These are phyloP conservation scores for Adansonia gregorii DNA, from an alignment of 441 rosid genomes.

Conservation along the genomic window DNA sequence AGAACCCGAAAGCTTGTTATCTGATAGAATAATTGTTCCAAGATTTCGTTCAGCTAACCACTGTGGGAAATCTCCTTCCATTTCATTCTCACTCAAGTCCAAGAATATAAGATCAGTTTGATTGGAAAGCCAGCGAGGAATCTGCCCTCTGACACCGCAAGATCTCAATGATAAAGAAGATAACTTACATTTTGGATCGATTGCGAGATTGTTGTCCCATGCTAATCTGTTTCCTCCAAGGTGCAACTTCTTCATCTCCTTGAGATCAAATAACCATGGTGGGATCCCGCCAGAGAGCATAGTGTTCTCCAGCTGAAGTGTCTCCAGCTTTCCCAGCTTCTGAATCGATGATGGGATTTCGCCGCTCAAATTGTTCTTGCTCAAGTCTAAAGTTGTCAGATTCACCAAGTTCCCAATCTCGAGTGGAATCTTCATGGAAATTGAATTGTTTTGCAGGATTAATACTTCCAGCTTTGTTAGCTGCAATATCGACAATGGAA, in stretches of 20 bases:
- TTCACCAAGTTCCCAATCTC: slow-evolving; percentile 32
- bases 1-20: slow-evolving; percentile 40
- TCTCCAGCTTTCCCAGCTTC: slow-evolving; percentile 22
- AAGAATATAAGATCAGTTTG: slow-evolving; percentile 30
- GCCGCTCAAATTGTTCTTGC: neutral
- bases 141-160: slow-evolving; percentile 35
- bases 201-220: slow-evolving; percentile 29
- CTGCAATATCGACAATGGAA: slow-evolving; percentile 34
- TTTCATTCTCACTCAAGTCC: slow-evolving; percentile 42
- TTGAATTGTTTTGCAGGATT: slow-evolving; percentile 20
- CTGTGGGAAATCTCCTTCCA: slow-evolving; percentile 38
- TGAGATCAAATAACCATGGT: slow-evolving; percentile 29
- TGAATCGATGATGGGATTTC: slow-evolving; percentile 25
- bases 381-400: slow-evolving; percentile 28
- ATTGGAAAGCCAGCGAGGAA: slow-evolving; percentile 41
- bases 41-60: slow-evolving; percentile 33
- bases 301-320: slow-evolving; percentile 23
- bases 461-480: slow-evolving; percentile 31
- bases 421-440: slow-evolving; percentile 34
- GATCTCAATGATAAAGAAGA: slow-evolving; percentile 29
- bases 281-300: slow-evolving; percentile 30
- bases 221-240: slow-evolving; percentile 32
- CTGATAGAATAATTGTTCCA: slow-evolving; percentile 26
- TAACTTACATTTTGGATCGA: slow-evolving; percentile 28
- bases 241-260: slow-evolving; percentile 21